Conservation (phyloP, 1,284 basidiomycete species). For the Ganoderma lucidum region DNA sequence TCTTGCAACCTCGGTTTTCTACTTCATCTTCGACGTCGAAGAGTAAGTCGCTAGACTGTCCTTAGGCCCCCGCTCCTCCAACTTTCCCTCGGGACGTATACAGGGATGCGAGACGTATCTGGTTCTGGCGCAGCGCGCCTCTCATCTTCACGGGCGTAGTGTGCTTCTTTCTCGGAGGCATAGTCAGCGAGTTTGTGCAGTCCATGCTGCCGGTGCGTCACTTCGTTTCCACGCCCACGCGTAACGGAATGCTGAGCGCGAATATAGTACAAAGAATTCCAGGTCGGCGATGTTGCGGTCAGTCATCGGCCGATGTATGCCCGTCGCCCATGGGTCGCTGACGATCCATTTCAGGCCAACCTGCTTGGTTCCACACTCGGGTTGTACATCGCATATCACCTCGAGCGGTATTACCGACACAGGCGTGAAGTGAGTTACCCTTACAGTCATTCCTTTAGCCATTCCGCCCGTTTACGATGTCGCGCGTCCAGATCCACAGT, state of each 20-base stretch:
- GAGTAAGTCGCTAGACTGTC: slow-evolving; percentile 59
- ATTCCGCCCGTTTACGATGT: not conserved
- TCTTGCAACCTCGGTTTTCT: slow-evolving; percentile 83
- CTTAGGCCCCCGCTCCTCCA: not conserved
- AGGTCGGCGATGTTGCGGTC: slow-evolving; percentile 80
- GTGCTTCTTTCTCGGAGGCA: slow-evolving; percentile 83
- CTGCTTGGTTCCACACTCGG: slow-evolving; percentile 81
- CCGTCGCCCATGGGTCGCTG: slow-evolving; percentile 22
- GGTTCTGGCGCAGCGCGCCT: slow-evolving; percentile 85
- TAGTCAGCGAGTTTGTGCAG: slow-evolving; percentile 89
- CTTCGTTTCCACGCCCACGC: too few species aligned
- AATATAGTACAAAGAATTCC: slow-evolving; percentile 77
- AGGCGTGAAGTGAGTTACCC: slow-evolving; percentile 67
- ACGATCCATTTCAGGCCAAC: slow-evolving; percentile 67
- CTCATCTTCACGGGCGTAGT: slow-evolving; percentile 72
- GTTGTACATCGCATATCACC: slow-evolving; percentile 68
- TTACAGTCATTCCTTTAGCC: not conserved
- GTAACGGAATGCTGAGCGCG: slow-evolving; percentile 12
- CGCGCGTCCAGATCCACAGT: slow-evolving; percentile 63
- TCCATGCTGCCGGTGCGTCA: slow-evolving; percentile 75
- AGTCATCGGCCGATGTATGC: slow-evolving; percentile 37
- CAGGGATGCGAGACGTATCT: slow-evolving; percentile 78
- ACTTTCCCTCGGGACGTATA: slow-evolving; percentile 7
- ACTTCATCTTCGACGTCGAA: slow-evolving; percentile 88
- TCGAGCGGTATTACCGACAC: slow-evolving; percentile 78